Base-by-base conservation (phyloP, 2,329 filamentous ascomycete genomes). In the Pyrenophora tritici-repentis region DNA sequence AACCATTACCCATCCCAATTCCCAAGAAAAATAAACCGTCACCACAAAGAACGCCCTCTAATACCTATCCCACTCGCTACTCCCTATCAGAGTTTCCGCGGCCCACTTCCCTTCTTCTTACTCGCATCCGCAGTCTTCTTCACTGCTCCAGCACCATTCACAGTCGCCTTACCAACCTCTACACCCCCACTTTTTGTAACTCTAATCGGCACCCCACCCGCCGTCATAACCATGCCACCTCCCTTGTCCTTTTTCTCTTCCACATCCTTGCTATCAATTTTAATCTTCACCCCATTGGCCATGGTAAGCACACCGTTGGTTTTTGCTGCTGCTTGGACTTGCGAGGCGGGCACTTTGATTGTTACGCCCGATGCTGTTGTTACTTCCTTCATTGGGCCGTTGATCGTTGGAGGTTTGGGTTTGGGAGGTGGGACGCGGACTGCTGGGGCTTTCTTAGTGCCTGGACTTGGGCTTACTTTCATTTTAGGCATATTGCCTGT, bases 141-240 rank as follows among this genome's bases (percentile, higher is more conserved):
- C 8, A 24, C 22, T 17, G 6, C 22, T 10, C 7, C 48, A n/a
- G n/a, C n/a, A n/a, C 42, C 32, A 20, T n/a, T 24, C 3, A 8
- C 6, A 6, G 16, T 29, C 47, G 51, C 55, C 24, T 42, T 34
- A 34, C 24, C 3, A 32, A 24, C 6, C 26, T 35, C 35, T 38
- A 24, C 4, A 24, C 8, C 22, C 3, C 68, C 65, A 35, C 63
- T 63, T 7, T 64, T 56, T 2, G 59, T 68, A 24, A 71, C 53
- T 34, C 70, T 72, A 42, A 73, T 72, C 0, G 69, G 68, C 24
- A 73, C 53, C 0, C 70, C 70, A 6, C 61, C 58, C 3, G 68
- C 49, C 1, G 67, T 72, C 56, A 71, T 62, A 12, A 67, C 39
- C 1, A 60, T 67, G 2, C 48, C 37, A 0, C 63, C 66, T 40